Base-by-base conservation (phyloP, 1,284 basidiomycete species). In the Inonotus obliquus region DNA sequence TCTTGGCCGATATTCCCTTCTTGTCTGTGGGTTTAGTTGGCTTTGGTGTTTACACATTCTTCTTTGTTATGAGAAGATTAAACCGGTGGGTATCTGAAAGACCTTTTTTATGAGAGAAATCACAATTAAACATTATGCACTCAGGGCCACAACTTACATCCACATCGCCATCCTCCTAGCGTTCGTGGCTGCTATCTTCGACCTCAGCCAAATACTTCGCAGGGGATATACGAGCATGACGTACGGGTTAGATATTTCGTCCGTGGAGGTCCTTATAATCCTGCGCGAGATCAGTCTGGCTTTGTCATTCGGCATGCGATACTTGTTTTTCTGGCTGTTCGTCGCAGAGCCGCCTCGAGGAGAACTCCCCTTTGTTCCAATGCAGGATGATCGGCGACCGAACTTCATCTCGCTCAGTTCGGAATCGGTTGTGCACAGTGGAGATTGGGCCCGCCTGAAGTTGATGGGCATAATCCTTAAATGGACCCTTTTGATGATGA, bases 251-350 rank as follows among this genome's bases (percentile, higher is more conserved):
- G 69, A 69, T 23, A 67, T 72, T n/a, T 66, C 69, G 27, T 66
- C 71, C n/a, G 72, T 78, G 54, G 66, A 71, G 13, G 77, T 76
- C 1, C 72, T 85, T 41, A 73, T 82, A 41, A 78, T 76, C 55
- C 72, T 80, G 7, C 82, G 87, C 51, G 89, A 91, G 70, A 74
- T 87, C 29, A 74, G 80, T 54, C 77, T 85, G 62, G 76, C 84
- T 4, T 67, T 88, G 17, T 81, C 87, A 11, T 70, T 81, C 59
- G 84, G 83, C 2, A 72, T 83, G 53, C 79, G 84, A 47, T 84
- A 83, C 68, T 69, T 90, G 17, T 90, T 85, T 69, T 84, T 85
- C 64, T 91, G 89, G 89, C 74, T 72, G 48, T 82, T 84, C 63
- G 82, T 86, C 41, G 78, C 82, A 21, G 77, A 79, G 65, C 79